These are phyloP conservation scores for Boletus coccyginus DNA, from an alignment of 768 basidiomycete species.

Conservation along the genomic window DNA sequence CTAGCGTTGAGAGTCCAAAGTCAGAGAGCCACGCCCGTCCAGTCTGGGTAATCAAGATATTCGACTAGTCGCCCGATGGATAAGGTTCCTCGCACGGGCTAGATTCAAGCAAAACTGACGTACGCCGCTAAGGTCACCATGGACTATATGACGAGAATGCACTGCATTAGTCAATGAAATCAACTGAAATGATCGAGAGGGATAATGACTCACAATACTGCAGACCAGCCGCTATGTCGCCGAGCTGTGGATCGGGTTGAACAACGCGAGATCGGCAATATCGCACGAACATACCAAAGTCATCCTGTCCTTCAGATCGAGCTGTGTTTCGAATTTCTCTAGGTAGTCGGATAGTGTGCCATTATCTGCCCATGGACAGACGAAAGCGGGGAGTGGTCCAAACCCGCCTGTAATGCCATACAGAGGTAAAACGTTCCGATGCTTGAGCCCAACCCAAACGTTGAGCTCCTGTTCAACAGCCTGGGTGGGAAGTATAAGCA, in stretches of 20 bases:
- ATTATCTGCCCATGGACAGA: constrained; percentile 34
- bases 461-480: constrained; percentile 26
- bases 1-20: constrained; percentile 29
- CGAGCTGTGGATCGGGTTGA: constrained; percentile 16
- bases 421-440: constrained; percentile 32
- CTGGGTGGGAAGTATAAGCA: constrained; percentile 12
- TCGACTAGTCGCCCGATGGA: constrained; percentile 10
- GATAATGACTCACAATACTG: constrained; percentile 13
- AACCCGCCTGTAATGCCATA: constrained; percentile 27
- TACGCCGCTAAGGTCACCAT: constrained; percentile 42
- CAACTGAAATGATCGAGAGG: not conserved
- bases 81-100: not conserved
- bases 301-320: constrained; percentile 18
- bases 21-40: constrained; percentile 26
- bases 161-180: constrained; percentile 12
- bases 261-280: not conserved
- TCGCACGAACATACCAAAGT: constrained; percentile 9
- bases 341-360: constrained; percentile 32
- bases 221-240: constrained; percentile 24
- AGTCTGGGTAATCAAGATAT: constrained; percentile 16
- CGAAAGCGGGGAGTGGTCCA: constrained; percentile 28
- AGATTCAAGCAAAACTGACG: not conserved
- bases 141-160: constrained; percentile 26
- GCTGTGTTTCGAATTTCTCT: constrained; percentile 8
- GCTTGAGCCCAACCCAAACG: constrained; percentile 29